phyloP scores from a whole-genome alignment of 2,329 filamentous ascomycete species.

The Fusarium phyllophilum region DNA sequence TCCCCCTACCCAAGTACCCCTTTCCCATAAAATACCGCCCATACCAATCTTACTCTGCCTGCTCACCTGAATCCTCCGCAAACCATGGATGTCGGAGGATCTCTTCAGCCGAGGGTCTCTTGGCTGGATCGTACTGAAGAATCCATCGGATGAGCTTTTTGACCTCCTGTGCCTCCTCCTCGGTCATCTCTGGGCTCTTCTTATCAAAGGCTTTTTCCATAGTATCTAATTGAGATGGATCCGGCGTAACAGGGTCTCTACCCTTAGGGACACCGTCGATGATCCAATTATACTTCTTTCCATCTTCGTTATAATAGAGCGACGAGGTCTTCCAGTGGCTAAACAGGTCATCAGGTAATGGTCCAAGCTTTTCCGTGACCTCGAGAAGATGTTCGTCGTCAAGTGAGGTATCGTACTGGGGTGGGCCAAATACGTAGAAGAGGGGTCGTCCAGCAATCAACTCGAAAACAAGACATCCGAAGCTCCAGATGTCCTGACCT shows the following conservation, averaged over 20 bases:
- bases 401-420: rapidly evolving
- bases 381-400: neutral
- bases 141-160: neutral
- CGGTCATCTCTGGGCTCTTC: rapidly evolving
- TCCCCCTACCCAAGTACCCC: neutral
- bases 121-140: neutral
- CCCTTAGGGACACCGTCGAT: neutral
- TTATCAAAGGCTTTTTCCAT: slow-evolving; percentile 6
- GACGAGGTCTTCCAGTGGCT: neutral
- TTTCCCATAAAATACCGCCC: neutral
- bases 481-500: slow-evolving; percentile 16
- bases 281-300: neutral
- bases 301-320: neutral
- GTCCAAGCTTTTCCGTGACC: neutral
- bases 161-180: neutral
- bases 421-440: neutral
- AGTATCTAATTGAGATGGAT: neutral
- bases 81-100: neutral
- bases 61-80: neutral
- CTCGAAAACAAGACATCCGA: slow-evolving; percentile 19
- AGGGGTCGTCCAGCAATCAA: neutral
- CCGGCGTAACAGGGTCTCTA: neutral
- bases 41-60: neutral
- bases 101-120: neutral
- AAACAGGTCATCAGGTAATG: neutral